phyloP scores from a whole-genome alignment of 1,284 basidiomycete species.

The Pseudozyma pruni region DNA sequence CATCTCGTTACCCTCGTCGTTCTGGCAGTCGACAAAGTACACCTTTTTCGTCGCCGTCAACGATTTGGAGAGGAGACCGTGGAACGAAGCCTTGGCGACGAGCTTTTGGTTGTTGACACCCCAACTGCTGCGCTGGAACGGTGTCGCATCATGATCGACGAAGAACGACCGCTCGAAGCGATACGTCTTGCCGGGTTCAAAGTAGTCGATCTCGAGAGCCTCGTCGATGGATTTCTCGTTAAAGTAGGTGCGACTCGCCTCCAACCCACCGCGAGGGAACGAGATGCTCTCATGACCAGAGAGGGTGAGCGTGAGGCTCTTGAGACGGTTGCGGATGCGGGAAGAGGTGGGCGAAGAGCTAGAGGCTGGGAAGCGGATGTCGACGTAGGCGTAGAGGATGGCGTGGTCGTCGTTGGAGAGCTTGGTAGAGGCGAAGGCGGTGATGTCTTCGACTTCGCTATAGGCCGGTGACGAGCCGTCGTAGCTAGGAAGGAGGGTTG shows the following conservation, averaged over 20 bases:
- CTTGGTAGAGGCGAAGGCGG: slow-evolving; percentile 6
- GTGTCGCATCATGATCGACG: slow-evolving; percentile 26
- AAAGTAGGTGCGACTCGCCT: slow-evolving; percentile 9
- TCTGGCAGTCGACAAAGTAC: slow-evolving; percentile 40
- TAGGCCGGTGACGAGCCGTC: slow-evolving; percentile 18
- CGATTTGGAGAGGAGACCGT: slow-evolving; percentile 15
- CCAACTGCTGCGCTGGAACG: slow-evolving; percentile 21
- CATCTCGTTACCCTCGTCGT: slow-evolving; percentile 33
- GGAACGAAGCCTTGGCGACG: slow-evolving; percentile 32
- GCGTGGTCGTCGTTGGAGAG: slow-evolving; percentile 28
- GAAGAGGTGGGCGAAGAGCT: slow-evolving; percentile 7
- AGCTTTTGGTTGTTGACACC: slow-evolving; percentile 33
- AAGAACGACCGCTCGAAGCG: slow-evolving; percentile 32
- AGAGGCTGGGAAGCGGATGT: slow-evolving; percentile 13
- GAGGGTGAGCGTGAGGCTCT: slow-evolving; percentile 29
- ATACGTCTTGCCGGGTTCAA: slow-evolving; percentile 29
- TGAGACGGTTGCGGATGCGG: slow-evolving; percentile 22
- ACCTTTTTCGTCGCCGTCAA: slow-evolving; percentile 28
- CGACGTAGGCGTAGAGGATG: slow-evolving; percentile 30
- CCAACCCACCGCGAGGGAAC: slow-evolving; percentile 33
- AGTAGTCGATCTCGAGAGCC: slow-evolving; percentile 14
- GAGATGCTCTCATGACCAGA: slow-evolving; percentile 20
- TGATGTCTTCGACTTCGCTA: slow-evolving; percentile 15
- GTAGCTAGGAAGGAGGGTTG: not conserved
- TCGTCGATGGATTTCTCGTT: slow-evolving; percentile 26